A percentile compares a stretch with the other conserved stretches of the same genome.
Evolutionary conservation across 331 rosid species (phyloP).

Genomic region (Rosa hybrid): DNA sequence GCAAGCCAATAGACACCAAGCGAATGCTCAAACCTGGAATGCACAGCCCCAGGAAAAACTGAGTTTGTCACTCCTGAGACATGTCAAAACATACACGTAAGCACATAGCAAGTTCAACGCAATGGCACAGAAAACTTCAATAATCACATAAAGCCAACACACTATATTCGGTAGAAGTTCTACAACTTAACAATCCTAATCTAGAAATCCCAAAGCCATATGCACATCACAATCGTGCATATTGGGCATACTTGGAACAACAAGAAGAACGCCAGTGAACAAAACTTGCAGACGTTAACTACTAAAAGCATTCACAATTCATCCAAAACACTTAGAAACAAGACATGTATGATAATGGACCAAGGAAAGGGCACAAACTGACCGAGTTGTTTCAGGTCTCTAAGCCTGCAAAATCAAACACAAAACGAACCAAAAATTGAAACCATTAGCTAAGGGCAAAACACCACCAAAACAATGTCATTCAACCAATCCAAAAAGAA

Average conservation of each 20-base stretch:
- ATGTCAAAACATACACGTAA: conserved; percentile 13
- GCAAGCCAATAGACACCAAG: conserved; percentile 97
- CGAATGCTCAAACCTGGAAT: conserved; percentile 94
- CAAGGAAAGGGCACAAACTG: conserved; percentile 35
- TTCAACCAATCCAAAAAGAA: background rate
- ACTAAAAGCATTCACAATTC: background rate
- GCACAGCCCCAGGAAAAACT: conserved; percentile 94
- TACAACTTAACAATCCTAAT: background rate
- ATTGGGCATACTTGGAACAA: background rate
- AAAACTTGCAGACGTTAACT: background rate
- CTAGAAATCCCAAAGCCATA: background rate
- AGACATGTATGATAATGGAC: background rate
- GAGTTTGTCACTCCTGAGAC: conserved; percentile 68
- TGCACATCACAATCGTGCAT: background rate
- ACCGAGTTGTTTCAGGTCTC: conserved; percentile 95
- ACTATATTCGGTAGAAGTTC: background rate
- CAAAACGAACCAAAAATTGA: background rate
- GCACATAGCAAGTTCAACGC: conserved; percentile 8
- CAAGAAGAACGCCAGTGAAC: background rate
- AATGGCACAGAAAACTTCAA: background rate
- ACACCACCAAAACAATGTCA: background rate
- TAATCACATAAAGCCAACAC: background rate
- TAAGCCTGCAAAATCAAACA: conserved; percentile 60
- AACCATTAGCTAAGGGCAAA: conserved; percentile 10
- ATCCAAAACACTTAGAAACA: background rate